phyloP scores from a whole-genome alignment of 257 asterid genomes.

The Galeopsis tetrahit region DNA sequence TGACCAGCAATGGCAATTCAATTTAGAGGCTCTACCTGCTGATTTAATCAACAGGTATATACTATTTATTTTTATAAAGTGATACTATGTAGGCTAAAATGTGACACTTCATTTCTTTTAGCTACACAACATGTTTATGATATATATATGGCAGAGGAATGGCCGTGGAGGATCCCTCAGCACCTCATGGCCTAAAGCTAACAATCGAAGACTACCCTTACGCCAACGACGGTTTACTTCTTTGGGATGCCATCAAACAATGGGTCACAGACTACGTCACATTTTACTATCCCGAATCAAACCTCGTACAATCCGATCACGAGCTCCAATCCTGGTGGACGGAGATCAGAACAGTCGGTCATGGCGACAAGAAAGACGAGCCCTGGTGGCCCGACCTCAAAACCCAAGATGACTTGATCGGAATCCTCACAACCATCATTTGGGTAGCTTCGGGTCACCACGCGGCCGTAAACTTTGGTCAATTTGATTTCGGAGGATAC shows the following conservation, averaged over 20 bases:
- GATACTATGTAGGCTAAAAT: no score
- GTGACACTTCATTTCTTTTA: no score
- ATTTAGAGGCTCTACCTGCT: constrained; percentile 67
- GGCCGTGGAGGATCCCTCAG: constrained; percentile 74
- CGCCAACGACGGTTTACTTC: constrained; percentile 72
- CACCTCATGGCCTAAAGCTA: constrained; percentile 73
- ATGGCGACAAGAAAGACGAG: constrained; percentile 74
- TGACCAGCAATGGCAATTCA: constrained; percentile 70
- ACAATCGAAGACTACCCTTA: constrained; percentile 80
- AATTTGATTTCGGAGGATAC: constrained; percentile 64
- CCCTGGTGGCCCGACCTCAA: constrained; percentile 80
- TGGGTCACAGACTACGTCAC: constrained; percentile 74
- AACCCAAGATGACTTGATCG: constrained; percentile 49
- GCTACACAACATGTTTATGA: no score
- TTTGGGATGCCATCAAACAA: constrained; percentile 72
- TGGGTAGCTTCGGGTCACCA: constrained; percentile 86
- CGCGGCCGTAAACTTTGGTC: constrained; percentile 90
- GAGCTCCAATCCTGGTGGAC: constrained; percentile 91
- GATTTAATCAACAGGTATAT: constrained; percentile 66
- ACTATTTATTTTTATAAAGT: not conserved
- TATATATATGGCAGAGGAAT: constrained; percentile 53
- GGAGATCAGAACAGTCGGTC: constrained; percentile 66
- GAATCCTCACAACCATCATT: constrained; percentile 61
- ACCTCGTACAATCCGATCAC: constrained; percentile 45
- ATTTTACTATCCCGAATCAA: constrained; percentile 50